These are phyloP conservation scores for Artemisia annua DNA, from an alignment of 129 eudicot species.

Conservation along the genomic window DNA sequence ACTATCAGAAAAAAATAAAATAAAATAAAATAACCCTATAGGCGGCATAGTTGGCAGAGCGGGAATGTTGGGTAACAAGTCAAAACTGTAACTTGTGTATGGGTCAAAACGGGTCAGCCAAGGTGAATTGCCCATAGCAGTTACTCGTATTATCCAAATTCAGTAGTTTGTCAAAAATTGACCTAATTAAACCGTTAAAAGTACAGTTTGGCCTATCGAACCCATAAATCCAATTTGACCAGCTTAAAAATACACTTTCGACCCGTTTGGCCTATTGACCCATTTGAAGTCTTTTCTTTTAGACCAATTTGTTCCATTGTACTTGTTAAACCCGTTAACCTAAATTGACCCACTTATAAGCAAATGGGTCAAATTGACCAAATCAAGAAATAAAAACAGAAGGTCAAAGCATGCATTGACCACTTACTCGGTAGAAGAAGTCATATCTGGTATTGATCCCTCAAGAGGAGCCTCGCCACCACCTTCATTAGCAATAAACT, in stretches of 20 bases:
- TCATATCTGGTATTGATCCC: slow-evolving; percentile 99
- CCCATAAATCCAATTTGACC: no score
- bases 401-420: slow-evolving; percentile 1
- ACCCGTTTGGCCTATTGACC: background rate
- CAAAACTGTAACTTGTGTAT: background rate
- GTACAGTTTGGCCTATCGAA: no score
- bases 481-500: slow-evolving; percentile 91
- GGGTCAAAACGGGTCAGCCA: background rate
- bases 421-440: slow-evolving; percentile 95
- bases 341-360: background rate
- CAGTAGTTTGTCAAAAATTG: background rate
- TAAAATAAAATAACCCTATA: background rate
- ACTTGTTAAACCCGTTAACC: background rate
- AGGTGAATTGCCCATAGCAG: background rate
- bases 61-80: background rate
- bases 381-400: background rate
- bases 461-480: slow-evolving; percentile 97
- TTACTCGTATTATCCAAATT: background rate
- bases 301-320: background rate
- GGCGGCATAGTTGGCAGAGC: background rate
- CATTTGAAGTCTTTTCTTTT: background rate
- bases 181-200: no score
- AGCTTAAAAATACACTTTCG: background rate
- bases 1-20: background rate
- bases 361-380: background rate